Percentiles rank a stretch among this genome's conserved stretches.
These are phyloP conservation scores for Magnaporthiopsis poae DNA, from an alignment of 2,329 filamentous ascomycete genomes.

Conservation along the genomic window DNA sequence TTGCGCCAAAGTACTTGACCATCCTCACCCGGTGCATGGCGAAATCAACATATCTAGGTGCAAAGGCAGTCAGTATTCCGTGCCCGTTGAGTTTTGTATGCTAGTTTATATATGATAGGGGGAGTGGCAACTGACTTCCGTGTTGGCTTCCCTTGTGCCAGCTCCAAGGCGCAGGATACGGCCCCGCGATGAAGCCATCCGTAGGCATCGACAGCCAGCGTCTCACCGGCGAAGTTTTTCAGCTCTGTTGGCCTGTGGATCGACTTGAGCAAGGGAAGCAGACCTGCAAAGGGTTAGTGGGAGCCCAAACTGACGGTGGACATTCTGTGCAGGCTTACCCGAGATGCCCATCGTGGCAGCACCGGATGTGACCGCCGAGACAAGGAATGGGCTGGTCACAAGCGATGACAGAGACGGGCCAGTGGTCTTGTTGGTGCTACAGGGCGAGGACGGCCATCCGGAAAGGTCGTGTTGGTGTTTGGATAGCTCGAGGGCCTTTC, in stretches of 20 bases:
- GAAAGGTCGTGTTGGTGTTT: background rate
- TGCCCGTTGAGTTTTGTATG: background rate
- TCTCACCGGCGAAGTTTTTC: conserved; percentile 78
- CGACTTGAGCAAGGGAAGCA: conserved; percentile 86
- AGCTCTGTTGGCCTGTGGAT: conserved; percentile 84
- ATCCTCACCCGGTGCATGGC: conserved; percentile 84
- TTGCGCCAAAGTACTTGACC: conserved; percentile 86
- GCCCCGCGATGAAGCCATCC: conserved; percentile 95
- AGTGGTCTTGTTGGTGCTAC: background rate
- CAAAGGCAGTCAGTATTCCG: background rate
- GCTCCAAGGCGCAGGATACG: conserved; percentile 78
- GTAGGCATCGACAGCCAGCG: conserved; percentile 90
- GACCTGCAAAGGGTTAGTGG: conserved; percentile 41
- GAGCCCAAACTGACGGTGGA: conserved; percentile 7
- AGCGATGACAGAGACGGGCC: background rate
- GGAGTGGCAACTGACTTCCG: conserved; percentile 55
- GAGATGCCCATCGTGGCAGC: conserved; percentile 5
- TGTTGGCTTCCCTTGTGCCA: conserved; percentile 80
- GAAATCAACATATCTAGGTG: conserved; percentile 73
- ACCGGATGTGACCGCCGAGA: background rate
- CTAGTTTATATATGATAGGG: too few relatives aligned
- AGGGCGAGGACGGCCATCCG: background rate
- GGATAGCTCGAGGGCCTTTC: background rate
- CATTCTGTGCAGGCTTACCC: background rate
- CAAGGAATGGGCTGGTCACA: background rate